phyloP scores from a whole-genome alignment of 2,329 filamentous ascomycete species.

The Talaromyces sp. region DNA sequence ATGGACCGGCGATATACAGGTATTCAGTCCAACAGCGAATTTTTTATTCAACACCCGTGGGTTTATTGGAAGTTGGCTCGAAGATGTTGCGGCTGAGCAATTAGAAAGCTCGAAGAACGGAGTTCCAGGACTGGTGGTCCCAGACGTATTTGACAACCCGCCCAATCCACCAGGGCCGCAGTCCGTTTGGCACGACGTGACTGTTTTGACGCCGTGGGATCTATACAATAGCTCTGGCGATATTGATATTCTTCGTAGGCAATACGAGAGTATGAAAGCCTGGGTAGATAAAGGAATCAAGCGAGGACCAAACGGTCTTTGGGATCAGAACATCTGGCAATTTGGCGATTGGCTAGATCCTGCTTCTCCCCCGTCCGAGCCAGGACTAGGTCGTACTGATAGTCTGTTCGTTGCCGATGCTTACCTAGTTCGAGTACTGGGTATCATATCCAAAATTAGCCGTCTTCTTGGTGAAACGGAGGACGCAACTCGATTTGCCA shows the following conservation, averaged over 20 bases:
- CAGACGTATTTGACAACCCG: too few species aligned
- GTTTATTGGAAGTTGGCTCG: slow-evolving; percentile 51
- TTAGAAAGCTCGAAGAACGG: too few species aligned
- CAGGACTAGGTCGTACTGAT: slow-evolving; percentile 30
- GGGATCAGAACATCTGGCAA: slow-evolving; percentile 34
- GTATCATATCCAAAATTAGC: slow-evolving; percentile 29
- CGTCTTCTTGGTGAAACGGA: slow-evolving; percentile 19
- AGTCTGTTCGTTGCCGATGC: slow-evolving; percentile 36
- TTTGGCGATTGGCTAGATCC: slow-evolving; percentile 45
- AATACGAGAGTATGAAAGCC: slow-evolving; percentile 35
- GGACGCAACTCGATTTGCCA: slow-evolving; percentile 1
- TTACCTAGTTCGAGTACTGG: slow-evolving; percentile 36
- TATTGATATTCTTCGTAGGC: slow-evolving; percentile 30
- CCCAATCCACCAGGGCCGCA: slow-evolving; percentile 20
- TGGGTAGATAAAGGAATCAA: slow-evolving; percentile 36
- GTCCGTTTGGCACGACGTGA: slow-evolving; percentile 41
- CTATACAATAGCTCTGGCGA: slow-evolving; percentile 36
- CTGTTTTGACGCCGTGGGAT: slow-evolving; percentile 35
- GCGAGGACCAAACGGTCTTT: slow-evolving; percentile 33
- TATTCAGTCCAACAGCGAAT: slow-evolving; percentile 51
- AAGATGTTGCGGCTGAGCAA: slow-evolving; percentile 44
- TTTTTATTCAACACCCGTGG: slow-evolving; percentile 54
- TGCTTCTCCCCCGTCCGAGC: slow-evolving; percentile 30
- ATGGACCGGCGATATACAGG: slow-evolving; percentile 53
- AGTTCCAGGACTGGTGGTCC: too few species aligned